Conservation (phyloP, 352 stramenopile species). For the Globisporangium echinulatum region DNA sequence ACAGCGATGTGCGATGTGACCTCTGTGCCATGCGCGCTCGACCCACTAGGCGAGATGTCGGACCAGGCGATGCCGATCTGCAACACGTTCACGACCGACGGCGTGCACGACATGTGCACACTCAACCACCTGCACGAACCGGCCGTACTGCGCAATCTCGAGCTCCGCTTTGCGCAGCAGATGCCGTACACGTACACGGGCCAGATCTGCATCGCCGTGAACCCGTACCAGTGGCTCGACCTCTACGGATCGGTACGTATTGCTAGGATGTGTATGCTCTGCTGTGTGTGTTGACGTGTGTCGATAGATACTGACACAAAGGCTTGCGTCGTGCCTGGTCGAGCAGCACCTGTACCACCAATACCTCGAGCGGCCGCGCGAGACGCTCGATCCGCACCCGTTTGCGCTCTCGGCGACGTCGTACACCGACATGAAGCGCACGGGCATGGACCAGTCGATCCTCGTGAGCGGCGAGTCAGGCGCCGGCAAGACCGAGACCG, state of each 20-base stretch:
- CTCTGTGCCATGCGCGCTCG: too few relatives aligned
- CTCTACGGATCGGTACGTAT: slow-evolving; percentile 40
- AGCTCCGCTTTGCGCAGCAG: slow-evolving; percentile 58
- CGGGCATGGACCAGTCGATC: slow-evolving; percentile 77
- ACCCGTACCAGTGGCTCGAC: slow-evolving; percentile 79
- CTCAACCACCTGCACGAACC: slow-evolving; percentile 79
- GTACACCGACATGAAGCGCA: slow-evolving; percentile 72
- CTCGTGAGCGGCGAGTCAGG: slow-evolving; percentile 83
- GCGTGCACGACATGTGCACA: slow-evolving; percentile 75
- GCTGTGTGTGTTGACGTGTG: background rate
- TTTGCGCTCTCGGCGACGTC: slow-evolving; percentile 64
- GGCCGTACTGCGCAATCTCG: slow-evolving; percentile 69
- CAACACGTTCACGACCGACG: slow-evolving; percentile 60
- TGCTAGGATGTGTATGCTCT: background rate
- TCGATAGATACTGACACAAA: background rate
- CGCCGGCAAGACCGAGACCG: slow-evolving; percentile 90
- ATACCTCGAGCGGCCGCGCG: slow-evolving; percentile 49
- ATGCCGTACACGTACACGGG: slow-evolving; percentile 81
- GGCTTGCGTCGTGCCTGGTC: background rate
- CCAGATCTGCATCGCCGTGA: slow-evolving; percentile 76
- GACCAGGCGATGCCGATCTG: slow-evolving; percentile 79
- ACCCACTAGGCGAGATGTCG: slow-evolving; percentile 46
- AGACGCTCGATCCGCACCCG: slow-evolving; percentile 52
- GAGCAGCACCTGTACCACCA: slow-evolving; percentile 46
- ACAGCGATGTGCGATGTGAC: too few relatives aligned